Conservation (phyloP, 768 basidiomycete genomes). For the Mycena chlorophos region DNA sequence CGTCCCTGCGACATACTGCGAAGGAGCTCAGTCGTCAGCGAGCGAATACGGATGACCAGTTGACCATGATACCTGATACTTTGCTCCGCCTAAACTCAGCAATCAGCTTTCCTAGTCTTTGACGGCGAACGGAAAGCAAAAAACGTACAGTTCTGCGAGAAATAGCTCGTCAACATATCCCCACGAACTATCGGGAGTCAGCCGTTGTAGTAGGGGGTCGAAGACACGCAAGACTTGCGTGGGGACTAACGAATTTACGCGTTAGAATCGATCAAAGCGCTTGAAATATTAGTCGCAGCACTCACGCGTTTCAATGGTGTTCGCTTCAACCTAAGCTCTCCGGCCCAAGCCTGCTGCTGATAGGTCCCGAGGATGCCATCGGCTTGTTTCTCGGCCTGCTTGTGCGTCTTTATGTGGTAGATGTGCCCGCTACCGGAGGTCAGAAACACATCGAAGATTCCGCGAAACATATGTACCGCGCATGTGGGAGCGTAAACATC, state of each 20-base stretch:
- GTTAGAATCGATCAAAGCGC: neutral
- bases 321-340: constrained; percentile 1
- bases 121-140: neutral
- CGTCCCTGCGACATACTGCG: constrained; percentile 7
- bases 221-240: neutral
- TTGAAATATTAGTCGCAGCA: neutral
- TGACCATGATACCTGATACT: constrained; percentile 3
- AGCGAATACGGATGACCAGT: neutral
- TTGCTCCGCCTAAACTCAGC: neutral
- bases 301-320: constrained; percentile 4
- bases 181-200: neutral
- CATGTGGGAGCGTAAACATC: neutral
- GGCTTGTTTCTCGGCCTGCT: neutral
- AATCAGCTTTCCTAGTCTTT: no score
- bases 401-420: neutral
- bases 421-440: neutral
- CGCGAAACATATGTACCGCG: neutral
- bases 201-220: no score
- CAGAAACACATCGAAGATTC: neutral
- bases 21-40: neutral
- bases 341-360: neutral
- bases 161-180: neutral
- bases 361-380: neutral
- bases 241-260: neutral
- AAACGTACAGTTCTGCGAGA: constrained; percentile 11